A percentile compares a stretch with the other conserved stretches of the same genome.
These are phyloP conservation scores for Datisca glomerata DNA, from an alignment of 306 rosid species.

Conservation along the genomic window DNA sequence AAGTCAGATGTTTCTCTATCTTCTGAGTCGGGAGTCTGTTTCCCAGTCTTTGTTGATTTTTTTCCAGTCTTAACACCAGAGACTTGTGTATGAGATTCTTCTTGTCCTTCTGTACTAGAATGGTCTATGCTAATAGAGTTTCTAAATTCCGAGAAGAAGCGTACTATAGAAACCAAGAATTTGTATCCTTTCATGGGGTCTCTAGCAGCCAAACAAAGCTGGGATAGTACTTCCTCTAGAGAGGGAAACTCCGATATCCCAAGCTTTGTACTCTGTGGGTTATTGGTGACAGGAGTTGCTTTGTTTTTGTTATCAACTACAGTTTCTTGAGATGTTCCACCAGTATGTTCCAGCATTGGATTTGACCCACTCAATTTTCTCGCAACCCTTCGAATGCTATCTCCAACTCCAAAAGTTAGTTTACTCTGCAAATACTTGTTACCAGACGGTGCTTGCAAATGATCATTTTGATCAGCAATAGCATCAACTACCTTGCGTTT, in stretches of 20 bases:
- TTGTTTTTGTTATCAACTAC: slow-evolving; percentile 1
- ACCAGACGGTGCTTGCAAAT: slow-evolving; percentile 1
- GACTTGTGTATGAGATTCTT: slow-evolving; percentile 17
- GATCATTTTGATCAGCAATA: slow-evolving; percentile 9
- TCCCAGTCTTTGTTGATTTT: slow-evolving; percentile 14
- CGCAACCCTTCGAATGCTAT: slow-evolving; percentile 34
- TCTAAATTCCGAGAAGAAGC: slow-evolving; percentile 36
- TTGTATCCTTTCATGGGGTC: slow-evolving; percentile 27
- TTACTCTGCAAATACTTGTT: slow-evolving; percentile 8
- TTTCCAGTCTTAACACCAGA: slow-evolving; percentile 23
- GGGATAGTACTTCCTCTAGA: slow-evolving; percentile 29
- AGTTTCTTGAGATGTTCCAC: slow-evolving; percentile 12
- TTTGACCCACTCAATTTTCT: slow-evolving; percentile 28
- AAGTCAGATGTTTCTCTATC: slow-evolving; percentile 14
- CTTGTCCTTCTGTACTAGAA: slow-evolving; percentile 20
- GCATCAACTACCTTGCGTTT: slow-evolving; percentile 23
- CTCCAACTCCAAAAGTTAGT: slow-evolving; percentile 35
- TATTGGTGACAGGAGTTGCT: slow-evolving; percentile 7
- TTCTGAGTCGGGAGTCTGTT: slow-evolving; percentile 9
- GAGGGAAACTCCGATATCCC: slow-evolving; percentile 17
- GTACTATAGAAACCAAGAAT: slow-evolving; percentile 10
- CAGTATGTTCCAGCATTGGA: slow-evolving; percentile 25
- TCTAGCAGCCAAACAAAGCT: slow-evolving; percentile 33
- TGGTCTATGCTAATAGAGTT: slow-evolving; percentile 16
- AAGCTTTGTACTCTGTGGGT: slow-evolving; percentile 12